phyloP scores from a whole-genome alignment of 305 asterid species.

The Plantago coronopus region DNA sequence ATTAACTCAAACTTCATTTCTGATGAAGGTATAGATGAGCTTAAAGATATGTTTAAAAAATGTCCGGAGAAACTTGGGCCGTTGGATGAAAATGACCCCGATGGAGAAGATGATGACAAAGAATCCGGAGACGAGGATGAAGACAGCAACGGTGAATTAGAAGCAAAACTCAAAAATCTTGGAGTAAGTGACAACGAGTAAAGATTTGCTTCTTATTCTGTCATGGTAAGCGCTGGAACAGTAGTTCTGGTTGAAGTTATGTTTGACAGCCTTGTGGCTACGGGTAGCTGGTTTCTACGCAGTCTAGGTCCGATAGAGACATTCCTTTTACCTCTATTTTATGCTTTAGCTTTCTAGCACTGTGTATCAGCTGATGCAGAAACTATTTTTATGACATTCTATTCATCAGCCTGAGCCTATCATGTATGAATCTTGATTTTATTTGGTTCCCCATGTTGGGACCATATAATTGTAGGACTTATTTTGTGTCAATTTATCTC shows the following conservation, averaged over 20 bases:
- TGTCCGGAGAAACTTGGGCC: constrained; percentile 62
- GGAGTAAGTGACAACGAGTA: constrained; percentile 54
- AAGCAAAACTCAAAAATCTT: constrained; percentile 61
- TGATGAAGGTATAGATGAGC: constrained; percentile 78
- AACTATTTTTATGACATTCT: constrained; percentile 8
- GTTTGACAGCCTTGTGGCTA: neutral
- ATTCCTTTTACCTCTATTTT: neutral
- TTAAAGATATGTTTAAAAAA: constrained; percentile 62
- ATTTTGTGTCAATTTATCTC: neutral
- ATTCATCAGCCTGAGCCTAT: neutral
- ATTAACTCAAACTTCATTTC: constrained; percentile 72
- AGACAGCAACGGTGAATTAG: constrained; percentile 58
- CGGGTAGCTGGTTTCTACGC: neutral
- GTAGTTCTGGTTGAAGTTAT: constrained; percentile 1
- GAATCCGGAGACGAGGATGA: constrained; percentile 61
- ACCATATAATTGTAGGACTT: constrained; percentile 1
- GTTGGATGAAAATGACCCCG: constrained; percentile 89
- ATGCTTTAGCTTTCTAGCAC: constrained; percentile 7
- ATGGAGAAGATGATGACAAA: constrained; percentile 71
- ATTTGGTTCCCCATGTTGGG: constrained; percentile 11
- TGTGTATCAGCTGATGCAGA: constrained; percentile 6
- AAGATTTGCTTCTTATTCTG: constrained; percentile 16
- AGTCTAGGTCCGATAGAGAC: neutral
- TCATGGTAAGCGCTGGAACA: constrained; percentile 1
- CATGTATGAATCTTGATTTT: constrained; percentile 2